Evolutionary conservation across 495 filamentous ascomycete species (phyloP).

Genomic region (Polyplosphaeria fusca): DNA sequence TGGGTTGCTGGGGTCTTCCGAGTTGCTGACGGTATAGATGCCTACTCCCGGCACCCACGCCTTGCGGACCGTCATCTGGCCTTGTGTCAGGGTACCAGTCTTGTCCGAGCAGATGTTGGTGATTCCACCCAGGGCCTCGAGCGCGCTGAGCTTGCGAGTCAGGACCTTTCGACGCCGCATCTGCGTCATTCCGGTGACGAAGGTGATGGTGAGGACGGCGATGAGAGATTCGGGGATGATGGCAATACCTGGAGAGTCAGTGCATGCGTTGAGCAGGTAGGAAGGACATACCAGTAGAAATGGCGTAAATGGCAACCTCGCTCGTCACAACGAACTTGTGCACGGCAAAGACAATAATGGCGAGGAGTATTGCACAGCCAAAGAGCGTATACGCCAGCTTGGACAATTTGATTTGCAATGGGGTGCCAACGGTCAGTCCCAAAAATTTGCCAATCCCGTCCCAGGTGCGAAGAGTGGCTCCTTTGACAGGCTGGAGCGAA

Average conservation of each 20-base stretch:
- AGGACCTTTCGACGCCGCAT: constrained; percentile 78
- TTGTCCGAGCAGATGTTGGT: constrained; percentile 90
- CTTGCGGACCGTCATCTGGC: constrained; percentile 74
- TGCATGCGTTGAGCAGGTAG: neutral
- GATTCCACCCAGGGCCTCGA: constrained; percentile 79
- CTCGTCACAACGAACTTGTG: constrained; percentile 66
- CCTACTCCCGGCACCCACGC: constrained; percentile 72
- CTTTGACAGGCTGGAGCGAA: constrained; percentile 56
- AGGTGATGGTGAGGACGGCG: constrained; percentile 68
- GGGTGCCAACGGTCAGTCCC: constrained; percentile 75
- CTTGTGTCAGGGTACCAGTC: constrained; percentile 77
- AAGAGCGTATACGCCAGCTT: constrained; percentile 74
- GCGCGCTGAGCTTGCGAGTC: constrained; percentile 72
- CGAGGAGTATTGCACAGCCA: constrained; percentile 67
- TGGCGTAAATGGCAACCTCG: constrained; percentile 79
- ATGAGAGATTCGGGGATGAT: constrained; percentile 71
- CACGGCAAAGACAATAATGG: constrained; percentile 76
- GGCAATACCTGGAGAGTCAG: constrained; percentile 52
- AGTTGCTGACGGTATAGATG: constrained; percentile 59
- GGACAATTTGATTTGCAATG: constrained; percentile 75
- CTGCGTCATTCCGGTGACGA: constrained; percentile 71
- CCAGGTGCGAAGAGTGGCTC: constrained; percentile 55
- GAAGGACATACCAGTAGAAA: constrained; percentile 53
- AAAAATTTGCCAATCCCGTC: constrained; percentile 65
- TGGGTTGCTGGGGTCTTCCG: constrained; percentile 58